Percentiles rank a stretch among this genome's conserved stretches.
Conservation (phyloP, 148 eudicot species). For the Polygonum maritimum region DNA sequence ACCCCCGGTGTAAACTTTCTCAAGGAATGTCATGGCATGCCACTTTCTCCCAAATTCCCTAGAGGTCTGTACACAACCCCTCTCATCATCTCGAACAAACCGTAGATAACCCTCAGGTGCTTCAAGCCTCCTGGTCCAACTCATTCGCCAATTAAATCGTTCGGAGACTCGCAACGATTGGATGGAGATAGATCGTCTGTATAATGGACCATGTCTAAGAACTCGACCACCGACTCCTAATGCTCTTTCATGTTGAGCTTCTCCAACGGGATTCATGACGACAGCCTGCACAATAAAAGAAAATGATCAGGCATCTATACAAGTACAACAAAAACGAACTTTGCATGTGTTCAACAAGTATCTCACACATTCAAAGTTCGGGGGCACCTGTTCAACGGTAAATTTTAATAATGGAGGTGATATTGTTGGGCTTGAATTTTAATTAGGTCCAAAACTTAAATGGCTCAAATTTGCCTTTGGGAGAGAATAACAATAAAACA, state of each 20-base stretch:
- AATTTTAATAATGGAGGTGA: neutral
- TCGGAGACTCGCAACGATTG: neutral
- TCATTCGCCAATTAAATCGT: neutral
- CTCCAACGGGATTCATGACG: neutral
- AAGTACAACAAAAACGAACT: neutral
- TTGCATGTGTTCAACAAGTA: neutral
- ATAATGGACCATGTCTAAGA: neutral
- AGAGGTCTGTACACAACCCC: neutral
- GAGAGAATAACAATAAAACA: too few relatives aligned
- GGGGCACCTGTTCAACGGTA: neutral
- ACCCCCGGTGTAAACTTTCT: neutral
- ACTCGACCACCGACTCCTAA: neutral
- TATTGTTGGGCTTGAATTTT: too few relatives aligned
- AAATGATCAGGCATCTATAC: neutral
- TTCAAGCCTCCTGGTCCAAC: neutral
- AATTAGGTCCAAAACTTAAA: too few relatives aligned
- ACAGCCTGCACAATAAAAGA: neutral
- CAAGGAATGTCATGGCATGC: neutral
- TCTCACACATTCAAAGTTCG: neutral
- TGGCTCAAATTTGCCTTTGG: too few relatives aligned
- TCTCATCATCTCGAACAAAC: neutral
- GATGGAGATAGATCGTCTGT: neutral
- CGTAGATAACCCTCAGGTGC: neutral
- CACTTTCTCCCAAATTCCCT: neutral
- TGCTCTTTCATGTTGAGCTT: neutral